Evolutionary conservation across 306 rosid genomes (phyloP).

Genomic region (Cercis canadensis): DNA sequence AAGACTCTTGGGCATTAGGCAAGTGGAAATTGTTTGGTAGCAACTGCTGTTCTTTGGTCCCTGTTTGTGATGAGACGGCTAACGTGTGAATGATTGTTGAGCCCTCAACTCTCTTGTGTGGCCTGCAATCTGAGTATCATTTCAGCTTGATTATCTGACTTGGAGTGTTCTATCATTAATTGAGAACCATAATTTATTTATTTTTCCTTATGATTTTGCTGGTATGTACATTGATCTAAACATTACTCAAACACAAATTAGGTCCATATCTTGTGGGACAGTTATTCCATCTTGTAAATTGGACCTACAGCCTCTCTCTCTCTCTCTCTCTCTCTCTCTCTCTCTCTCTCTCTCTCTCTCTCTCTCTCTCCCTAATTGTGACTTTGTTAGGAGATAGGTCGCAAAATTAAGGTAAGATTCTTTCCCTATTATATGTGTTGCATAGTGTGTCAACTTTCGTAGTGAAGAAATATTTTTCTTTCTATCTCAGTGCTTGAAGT

Average conservation of each 20-base stretch:
- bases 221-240: neutral
- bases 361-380: too few relatives aligned
- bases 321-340: too few relatives aligned
- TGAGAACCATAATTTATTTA: neutral
- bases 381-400: neutral
- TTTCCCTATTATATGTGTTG: neutral
- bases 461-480: too few relatives aligned
- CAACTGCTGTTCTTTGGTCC: neutral
- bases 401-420: neutral
- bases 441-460: too few relatives aligned
- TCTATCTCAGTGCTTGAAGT: too few relatives aligned
- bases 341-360: too few relatives aligned
- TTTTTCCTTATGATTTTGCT: neutral
- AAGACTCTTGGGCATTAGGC: neutral
- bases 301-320: neutral
- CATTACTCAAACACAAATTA: neutral
- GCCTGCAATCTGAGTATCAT: slow-evolving; percentile 2
- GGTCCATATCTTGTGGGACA: neutral
- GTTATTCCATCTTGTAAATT: neutral
- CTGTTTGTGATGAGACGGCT: neutral
- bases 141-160: neutral
- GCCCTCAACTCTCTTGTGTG: neutral
- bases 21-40: neutral
- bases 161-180: neutral
- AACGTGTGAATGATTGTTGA: slow-evolving; percentile 1